Base-by-base conservation (phyloP, 805 yeast species). In the Yueomyces sinensis region DNA sequence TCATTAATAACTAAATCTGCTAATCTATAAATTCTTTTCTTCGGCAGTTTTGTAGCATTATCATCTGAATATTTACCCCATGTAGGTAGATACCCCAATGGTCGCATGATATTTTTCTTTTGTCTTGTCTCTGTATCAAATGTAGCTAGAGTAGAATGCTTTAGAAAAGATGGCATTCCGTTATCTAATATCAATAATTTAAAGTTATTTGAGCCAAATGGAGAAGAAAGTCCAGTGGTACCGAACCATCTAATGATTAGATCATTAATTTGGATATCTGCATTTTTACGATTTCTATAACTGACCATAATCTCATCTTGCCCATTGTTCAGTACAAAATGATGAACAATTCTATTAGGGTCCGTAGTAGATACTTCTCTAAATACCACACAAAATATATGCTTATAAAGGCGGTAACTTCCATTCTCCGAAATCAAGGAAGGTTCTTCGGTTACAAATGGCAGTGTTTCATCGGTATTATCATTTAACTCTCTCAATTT, bases 211-310 rank as follows among this genome's bases (percentile, higher is more conserved):
- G 63, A 48, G 1, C 63, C 62, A 33, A 53, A 52, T 1, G 54
- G 50, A 0, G 63, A 51, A 2, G 59, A 47, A 33, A 57, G 45
- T 4, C 58, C 54, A 1, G 65, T 54, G 4, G 62, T 55, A 1
- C 68, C 68, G 15, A 51, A 43, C 68, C 68, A 62, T 39, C 64
- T 49, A 16, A 61, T 37, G 34, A 55, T 55, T n/a, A 62, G 41
- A 2, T 42, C 51, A 32, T 46, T 49, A 17, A 48, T 38, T 6
- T 34, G 32, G 3, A 61, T 49, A 39, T 62, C 67, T 1, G 58
- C 50, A 35, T 52, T 52, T 14, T 58, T 50, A 13, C 56, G 46
- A 18, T 44, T 44, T 6, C 52, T 43, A 30, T 50, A 48, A 18
- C 54, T 50, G n/a, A 50, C 43, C 58, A 62, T 49, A 5, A 39